Evolutionary conservation across 768 basidiomycete genomes (phyloP).

Genomic region (Boletus sp.): DNA sequence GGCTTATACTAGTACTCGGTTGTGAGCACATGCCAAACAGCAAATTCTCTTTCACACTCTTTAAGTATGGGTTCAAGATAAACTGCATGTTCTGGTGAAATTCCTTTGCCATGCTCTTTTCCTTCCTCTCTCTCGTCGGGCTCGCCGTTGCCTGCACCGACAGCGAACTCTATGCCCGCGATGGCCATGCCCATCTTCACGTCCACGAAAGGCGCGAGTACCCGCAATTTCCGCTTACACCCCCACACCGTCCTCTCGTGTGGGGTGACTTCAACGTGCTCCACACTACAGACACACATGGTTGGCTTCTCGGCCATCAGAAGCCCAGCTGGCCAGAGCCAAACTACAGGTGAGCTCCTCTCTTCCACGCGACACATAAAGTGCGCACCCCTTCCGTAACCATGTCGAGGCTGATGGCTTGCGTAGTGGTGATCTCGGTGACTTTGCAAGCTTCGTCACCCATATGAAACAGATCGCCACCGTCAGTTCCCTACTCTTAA

Average conservation of each 20-base stretch:
- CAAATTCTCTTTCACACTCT: not conserved
- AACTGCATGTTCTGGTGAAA: not conserved
- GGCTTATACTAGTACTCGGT: too few species aligned
- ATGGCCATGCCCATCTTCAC: constrained; percentile 35
- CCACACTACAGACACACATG: constrained; percentile 82
- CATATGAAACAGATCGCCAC: constrained; percentile 77
- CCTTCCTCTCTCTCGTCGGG: constrained; percentile 13
- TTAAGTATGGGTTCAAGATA: not conserved
- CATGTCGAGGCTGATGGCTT: not conserved
- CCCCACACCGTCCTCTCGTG: constrained; percentile 63
- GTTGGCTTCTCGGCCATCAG: constrained; percentile 84
- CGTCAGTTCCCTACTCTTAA: constrained; percentile 30
- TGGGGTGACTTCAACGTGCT: constrained; percentile 92
- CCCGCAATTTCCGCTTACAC: constrained; percentile 42
- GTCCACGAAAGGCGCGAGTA: constrained; percentile 34
- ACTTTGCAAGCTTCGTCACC: constrained; percentile 80
- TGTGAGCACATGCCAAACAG: not conserved
- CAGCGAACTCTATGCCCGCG: constrained; percentile 18
- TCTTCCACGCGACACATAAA: not conserved
- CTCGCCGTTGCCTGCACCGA: constrained; percentile 23
- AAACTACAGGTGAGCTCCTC: constrained; percentile 52
- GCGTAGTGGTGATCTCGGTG: constrained; percentile 62
- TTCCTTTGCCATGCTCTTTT: constrained; percentile 12
- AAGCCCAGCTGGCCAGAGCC: constrained; percentile 70
- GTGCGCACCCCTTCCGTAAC: not conserved